These are phyloP conservation scores for Thelonectria olida DNA, from an alignment of 2,329 filamentous ascomycete genomes.

Conservation along the genomic window DNA sequence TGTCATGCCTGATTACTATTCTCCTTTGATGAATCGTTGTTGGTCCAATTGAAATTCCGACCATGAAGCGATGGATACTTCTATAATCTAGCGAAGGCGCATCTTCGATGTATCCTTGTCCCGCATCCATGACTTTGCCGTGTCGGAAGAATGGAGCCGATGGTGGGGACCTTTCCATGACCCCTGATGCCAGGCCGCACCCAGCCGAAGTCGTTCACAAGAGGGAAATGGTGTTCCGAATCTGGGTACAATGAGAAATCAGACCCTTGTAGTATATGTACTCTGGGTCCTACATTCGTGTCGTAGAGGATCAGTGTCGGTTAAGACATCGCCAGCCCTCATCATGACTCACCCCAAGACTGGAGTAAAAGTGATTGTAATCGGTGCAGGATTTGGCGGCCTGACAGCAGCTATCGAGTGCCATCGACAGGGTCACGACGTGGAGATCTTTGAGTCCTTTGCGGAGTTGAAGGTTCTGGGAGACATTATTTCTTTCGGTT, in stretches of 20 bases:
- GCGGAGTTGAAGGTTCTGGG: slow-evolving; percentile 66
- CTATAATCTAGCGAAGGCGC: too few species aligned
- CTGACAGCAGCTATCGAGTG: slow-evolving; percentile 71
- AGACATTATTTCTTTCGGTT: slow-evolving; percentile 70
- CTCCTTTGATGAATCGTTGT: too few species aligned
- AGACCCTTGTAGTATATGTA: neutral
- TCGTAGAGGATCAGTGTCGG: neutral
- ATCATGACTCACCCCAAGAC: slow-evolving; percentile 24
- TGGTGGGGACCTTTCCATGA: neutral
- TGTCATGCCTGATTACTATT: slow-evolving; percentile 4
- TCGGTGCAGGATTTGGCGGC: slow-evolving; percentile 63
- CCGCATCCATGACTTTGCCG: neutral
- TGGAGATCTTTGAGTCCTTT: slow-evolving; percentile 67
- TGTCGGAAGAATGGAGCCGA: slow-evolving; percentile 7
- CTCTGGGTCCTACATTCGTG: neutral
- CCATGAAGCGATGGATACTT: too few species aligned
- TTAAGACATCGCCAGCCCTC: neutral
- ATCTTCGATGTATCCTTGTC: neutral
- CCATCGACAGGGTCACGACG: slow-evolving; percentile 67
- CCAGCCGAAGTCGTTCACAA: neutral
- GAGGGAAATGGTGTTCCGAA: neutral
- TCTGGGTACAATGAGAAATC: too few species aligned
- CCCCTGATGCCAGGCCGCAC: neutral
- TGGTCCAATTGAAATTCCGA: too few species aligned
- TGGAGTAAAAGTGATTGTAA: slow-evolving; percentile 20